Base-by-base conservation (phyloP, 768 basidiomycete genomes). In the Auricularia cornea region DNA sequence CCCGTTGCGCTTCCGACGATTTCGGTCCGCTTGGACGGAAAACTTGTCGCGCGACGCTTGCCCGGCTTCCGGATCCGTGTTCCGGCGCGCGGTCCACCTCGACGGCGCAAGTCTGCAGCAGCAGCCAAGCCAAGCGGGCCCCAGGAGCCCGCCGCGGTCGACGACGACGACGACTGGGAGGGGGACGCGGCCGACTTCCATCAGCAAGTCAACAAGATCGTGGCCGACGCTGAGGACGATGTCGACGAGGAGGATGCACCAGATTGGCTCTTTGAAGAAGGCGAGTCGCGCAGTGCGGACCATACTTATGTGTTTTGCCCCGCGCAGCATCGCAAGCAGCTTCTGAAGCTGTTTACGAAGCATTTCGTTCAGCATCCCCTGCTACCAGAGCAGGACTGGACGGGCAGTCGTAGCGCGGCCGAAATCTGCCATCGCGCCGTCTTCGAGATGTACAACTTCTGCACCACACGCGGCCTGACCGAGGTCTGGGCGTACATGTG, bases 401-500 rank as follows among this genome's bases (percentile, higher is more conserved):
- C 10, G 5, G 69, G 68, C 2, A 23, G 29, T 10, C 63, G 60
- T 3, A 63, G 63, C 6, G 63, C 69, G 11, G 64, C 63, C n/a
- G 60, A 72, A 29, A 76, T 76, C n/a, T 65, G 66, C 1, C 10
- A 56, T 0, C 62, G 69, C 33, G 69, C 72, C 3, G 76, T 77
- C 0, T 48, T 63, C 3, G 74, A 77, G 41, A 77, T 79, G 75
- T 77, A 76, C 51, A 12, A 38, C 2, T 75, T 71, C 64, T 77
- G 77, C 60, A 28, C 67, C 0, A 23, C 28, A 11, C 65, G 71
- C 6, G 71, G 70, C 2, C 70, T 78, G 11, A 54, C 68, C 1
- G 72, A 77, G 60, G 73, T 74, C 3, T 76, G 75, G 74, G 76
- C 66, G 2, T 77, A 77, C 57, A 62, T 77, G 67, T 76, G 76